Percentiles rank a stretch among this genome's conserved stretches.
phyloP scores from a whole-genome alignment of 352 stramenopile species.

The Pythium aristosporum region DNA sequence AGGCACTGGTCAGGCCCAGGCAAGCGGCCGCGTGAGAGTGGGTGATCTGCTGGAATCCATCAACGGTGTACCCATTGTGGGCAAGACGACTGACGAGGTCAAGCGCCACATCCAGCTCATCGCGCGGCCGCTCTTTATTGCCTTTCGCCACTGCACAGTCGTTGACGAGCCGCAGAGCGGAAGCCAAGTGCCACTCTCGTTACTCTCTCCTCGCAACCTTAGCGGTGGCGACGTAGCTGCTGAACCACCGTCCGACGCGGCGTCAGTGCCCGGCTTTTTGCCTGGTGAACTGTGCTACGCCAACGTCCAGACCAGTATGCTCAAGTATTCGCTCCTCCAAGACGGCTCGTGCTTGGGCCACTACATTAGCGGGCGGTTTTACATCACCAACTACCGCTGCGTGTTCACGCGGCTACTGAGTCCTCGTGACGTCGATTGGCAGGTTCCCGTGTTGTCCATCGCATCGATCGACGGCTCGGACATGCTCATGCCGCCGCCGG shows the following conservation, averaged over 20 bases:
- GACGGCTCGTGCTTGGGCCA: constrained; percentile 69
- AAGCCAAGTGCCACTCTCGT: constrained; percentile 19
- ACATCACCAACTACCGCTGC: constrained; percentile 84
- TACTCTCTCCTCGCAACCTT: constrained; percentile 18
- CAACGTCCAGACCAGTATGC: constrained; percentile 71
- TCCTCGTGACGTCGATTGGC: constrained; percentile 60
- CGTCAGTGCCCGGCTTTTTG: constrained; percentile 41
- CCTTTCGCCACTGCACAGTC: constrained; percentile 52
- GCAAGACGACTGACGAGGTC: constrained; percentile 75
- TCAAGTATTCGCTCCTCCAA: constrained; percentile 54
- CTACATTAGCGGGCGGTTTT: constrained; percentile 75
- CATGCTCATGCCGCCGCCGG: constrained; percentile 22
- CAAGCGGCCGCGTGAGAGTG: constrained; percentile 55
- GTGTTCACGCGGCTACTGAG: constrained; percentile 64
- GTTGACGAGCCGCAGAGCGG: constrained; percentile 15
- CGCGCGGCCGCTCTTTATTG: constrained; percentile 62
- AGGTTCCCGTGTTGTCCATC: constrained; percentile 78
- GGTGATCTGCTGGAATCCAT: constrained; percentile 79
- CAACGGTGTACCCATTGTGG: constrained; percentile 72
- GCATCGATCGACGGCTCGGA: constrained; percentile 62
- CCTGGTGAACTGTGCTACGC: constrained; percentile 79
- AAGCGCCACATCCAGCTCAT: constrained; percentile 78
- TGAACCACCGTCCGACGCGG: constrained; percentile 6
- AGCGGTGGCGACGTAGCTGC: neutral
- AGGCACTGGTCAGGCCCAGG: constrained; percentile 54